Base-by-base conservation (phyloP, 2,329 filamentous ascomycete species). In the Colletotrichum somersetense region DNA sequence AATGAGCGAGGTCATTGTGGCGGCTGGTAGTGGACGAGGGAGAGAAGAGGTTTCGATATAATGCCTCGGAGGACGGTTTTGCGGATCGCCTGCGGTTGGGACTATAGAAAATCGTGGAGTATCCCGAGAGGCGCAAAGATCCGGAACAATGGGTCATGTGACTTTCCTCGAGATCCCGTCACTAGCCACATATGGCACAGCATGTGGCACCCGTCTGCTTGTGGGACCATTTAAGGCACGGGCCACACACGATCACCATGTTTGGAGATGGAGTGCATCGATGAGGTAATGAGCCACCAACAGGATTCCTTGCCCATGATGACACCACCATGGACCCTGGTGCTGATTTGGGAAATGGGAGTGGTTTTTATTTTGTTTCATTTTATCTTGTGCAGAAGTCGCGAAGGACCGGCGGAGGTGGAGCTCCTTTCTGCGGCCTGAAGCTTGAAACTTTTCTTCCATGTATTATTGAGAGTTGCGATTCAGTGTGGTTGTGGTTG, bases 1-100 rank as follows among this genome's bases (percentile, higher is more conserved):
- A 48, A 72, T 56, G 44, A 79, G 92, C 89, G 84, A 88, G 90
- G 80, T 90, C 92, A 94, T 93, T 82, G 80, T 89, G 77, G 77
- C 76, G 75, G 75, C 67, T 64, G 73, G 74, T 73, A 75, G 77
- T 77, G 75, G 76, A 68, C 62, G 68, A 56, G 62, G 38, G 57
- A 71, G 71, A 63, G 67, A 66, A 62, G 70, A 65, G 69, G 69
- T 46, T 62, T 73, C 71, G 62, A 67, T 66, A 62, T 73, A 72
- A 71, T 73, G 67, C 71, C 71, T 66, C 71, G 67, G 44, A 72
- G 71, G 66, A 62, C 67, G 62, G 71, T 62, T 73, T 73, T 71
- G 67, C 67, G 62, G 57, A 71, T 73, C 71, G 59, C 61, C 53
- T 72, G 55, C 65, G 66, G 59, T 70, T 65, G 55, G 59, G n/a